Evolutionary conservation across 2,329 filamentous ascomycete genomes (phyloP), one percentile per base, ranked within the genome.

Genomic region (Rhinocladiella similis): DNA sequence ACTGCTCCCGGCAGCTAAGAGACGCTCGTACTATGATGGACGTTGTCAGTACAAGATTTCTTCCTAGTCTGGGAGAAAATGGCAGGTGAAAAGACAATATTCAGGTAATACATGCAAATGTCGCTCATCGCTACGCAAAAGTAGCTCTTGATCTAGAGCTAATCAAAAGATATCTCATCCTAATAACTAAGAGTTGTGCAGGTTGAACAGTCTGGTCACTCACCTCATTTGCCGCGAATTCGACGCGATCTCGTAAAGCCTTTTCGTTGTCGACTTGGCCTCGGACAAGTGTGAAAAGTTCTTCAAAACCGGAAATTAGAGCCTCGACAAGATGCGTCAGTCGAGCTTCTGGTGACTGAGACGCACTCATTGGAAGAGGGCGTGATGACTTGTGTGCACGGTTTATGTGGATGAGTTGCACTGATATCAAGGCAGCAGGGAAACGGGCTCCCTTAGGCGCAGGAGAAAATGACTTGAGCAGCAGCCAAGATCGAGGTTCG

Each of bases 101-200:
- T 80, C 77, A 78, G 76, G 72, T 77, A 77, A 80, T 78, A 79
- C 72, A 80, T 79, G 75, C 60, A 62, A 73, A 66, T 83, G 73
- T 88, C 85, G 78, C 80, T 89, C 87, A 83, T 74, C 69, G 78
- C 77, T 80, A 77, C 78, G 73, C 62, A 67, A 52, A 69, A 7
- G 80, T 77, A 83, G 80, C 85, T 90, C 81, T 80, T 87, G 87
- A 89, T 90, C 88, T 90, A 90, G 88, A 91, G 88, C 88, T 90
- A 90, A 88, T 74, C 68, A 70, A 67, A 64, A 67, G 68, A 75
- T 25, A 72, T 76, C 71, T 81, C 79, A 62, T 62, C 59, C 47
- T 57, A 39, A 41, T 41, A 41, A 16, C 14, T 16, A 50, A 38
- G 14, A 50, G 35, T 20, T 22, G 9, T 35, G 33, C 3, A 22